Evolutionary conservation across 805 yeast genomes (phyloP).

Genomic region (Zygoascus ofunaensis): DNA sequence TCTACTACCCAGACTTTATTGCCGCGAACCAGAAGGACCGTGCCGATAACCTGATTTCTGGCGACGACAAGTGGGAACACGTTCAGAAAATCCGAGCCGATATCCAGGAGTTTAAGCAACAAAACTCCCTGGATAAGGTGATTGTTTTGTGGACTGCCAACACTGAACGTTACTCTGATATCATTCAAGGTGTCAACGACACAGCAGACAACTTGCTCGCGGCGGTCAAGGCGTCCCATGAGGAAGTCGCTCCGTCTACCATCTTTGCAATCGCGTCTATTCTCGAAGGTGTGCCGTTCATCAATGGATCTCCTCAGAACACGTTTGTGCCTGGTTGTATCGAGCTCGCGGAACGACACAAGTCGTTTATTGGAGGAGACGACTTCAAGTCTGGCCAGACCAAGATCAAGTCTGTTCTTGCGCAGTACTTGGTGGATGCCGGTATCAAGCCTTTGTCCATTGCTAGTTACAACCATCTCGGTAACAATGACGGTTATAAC

Average conservation of each 20-base stretch:
- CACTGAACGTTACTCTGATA: conserved; percentile 84
- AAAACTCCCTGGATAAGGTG: conserved; percentile 72
- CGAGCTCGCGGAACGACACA: conserved; percentile 72
- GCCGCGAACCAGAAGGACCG: conserved; percentile 90
- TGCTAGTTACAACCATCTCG: conserved; percentile 93
- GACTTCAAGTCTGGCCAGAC: conserved; percentile 97
- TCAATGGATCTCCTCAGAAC: conserved; percentile 96
- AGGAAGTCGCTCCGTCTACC: conserved; percentile 87
- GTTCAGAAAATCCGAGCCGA: conserved; percentile 80
- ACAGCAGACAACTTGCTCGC: conserved; percentile 69
- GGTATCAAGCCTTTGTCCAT: conserved; percentile 92
- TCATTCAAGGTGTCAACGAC: conserved; percentile 75
- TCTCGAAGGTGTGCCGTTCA: conserved; percentile 79
- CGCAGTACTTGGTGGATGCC: conserved; percentile 93
- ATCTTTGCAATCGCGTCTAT: conserved; percentile 89
- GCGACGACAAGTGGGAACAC: conserved; percentile 75
- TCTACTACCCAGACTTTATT: conserved; percentile 93
- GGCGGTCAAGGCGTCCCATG: conserved; percentile 68
- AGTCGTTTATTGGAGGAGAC: conserved; percentile 86
- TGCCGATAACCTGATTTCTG: conserved; percentile 77
- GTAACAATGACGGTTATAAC: conserved; percentile 93
- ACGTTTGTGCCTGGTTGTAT: conserved; percentile 94
- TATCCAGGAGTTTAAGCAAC: conserved; percentile 64
- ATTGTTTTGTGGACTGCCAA: conserved; percentile 95
- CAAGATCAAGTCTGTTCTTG: conserved; percentile 89